Conservation (phyloP, 164 flowering plant species). For the Brasenia schreberi region DNA sequence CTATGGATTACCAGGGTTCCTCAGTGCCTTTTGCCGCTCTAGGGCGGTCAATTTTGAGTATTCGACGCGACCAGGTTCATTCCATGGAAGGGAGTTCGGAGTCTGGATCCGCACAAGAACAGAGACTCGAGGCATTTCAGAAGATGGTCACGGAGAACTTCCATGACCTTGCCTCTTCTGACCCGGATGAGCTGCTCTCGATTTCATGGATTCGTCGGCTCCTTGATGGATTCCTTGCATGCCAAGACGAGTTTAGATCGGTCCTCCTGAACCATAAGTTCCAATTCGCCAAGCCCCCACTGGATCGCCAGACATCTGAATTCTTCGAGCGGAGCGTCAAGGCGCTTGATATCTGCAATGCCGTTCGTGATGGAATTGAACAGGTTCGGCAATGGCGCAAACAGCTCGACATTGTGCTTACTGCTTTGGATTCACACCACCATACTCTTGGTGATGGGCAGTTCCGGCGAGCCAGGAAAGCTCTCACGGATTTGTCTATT, state of each 20-base stretch:
- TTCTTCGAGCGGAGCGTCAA: conserved; percentile 71
- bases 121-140: conserved; percentile 63
- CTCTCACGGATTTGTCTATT: conserved; percentile 59
- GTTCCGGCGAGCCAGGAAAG: conserved; percentile 75
- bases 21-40: conserved; percentile 22
- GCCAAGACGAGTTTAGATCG: conserved; percentile 67
- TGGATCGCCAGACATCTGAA: conserved; percentile 46
- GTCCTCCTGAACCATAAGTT: conserved; percentile 31
- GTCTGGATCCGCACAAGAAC: conserved; percentile 15
- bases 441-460: conserved; percentile 67
- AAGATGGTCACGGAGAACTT: conserved; percentile 45
- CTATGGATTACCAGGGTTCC: conserved; percentile 55
- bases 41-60: conserved; percentile 55
- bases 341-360: conserved; percentile 85
- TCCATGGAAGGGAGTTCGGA: conserved; percentile 35
- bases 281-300: conserved; percentile 24
- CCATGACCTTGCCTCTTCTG: conserved; percentile 22
- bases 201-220: conserved; percentile 60
- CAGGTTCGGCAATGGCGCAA: conserved; percentile 77
- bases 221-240: conserved; percentile 52
- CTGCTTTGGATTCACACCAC: conserved; percentile 38
- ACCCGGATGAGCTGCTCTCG: conserved; percentile 45
- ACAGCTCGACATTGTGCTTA: conserved; percentile 58
- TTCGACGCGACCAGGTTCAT: conserved; percentile 62
- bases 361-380: conserved; percentile 76